These are phyloP conservation scores for Hansenula sp. DNA, from an alignment of 1,139 yeast species.

Conservation along the genomic window DNA sequence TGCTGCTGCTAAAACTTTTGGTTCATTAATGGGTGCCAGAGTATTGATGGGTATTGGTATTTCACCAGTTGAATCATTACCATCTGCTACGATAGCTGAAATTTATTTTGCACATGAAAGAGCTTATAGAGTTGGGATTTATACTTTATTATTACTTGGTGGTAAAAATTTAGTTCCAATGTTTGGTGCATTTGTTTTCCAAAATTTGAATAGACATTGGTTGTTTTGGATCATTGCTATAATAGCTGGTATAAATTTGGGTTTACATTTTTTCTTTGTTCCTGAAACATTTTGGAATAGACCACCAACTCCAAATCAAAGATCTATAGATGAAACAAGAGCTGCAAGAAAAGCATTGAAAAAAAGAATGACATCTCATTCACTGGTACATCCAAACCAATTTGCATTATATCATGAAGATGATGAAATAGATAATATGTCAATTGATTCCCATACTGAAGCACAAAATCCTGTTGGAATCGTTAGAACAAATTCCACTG, in stretches of 20 bases:
- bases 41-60: constrained; percentile 56
- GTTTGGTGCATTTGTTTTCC: constrained; percentile 50
- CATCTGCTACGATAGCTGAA: constrained; percentile 59
- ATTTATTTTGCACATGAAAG: constrained; percentile 62
- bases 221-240: constrained; percentile 56
- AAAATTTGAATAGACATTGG: constrained; percentile 52
- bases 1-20: constrained; percentile 44
- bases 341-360: constrained; percentile 38
- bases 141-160: constrained; percentile 56
- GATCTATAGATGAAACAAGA: constrained; percentile 45
- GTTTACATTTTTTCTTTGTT: constrained; percentile 47
- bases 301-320: constrained; percentile 43
- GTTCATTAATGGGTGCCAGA: constrained; percentile 53
- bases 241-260: constrained; percentile 43
- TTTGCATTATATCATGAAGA: constrained; percentile 1
- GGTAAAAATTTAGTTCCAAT: constrained; percentile 60
- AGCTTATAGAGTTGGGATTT: constrained; percentile 59
- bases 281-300: constrained; percentile 69
- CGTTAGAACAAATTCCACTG: neutral
- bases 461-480: neutral
- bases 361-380: neutral
- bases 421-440: neutral
- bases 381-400: neutral
- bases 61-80: constrained; percentile 58
- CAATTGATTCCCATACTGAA: neutral